These are phyloP conservation scores for Vigna reflexopilosa DNA, from an alignment of 306 rosid genomes.

Conservation along the genomic window DNA sequence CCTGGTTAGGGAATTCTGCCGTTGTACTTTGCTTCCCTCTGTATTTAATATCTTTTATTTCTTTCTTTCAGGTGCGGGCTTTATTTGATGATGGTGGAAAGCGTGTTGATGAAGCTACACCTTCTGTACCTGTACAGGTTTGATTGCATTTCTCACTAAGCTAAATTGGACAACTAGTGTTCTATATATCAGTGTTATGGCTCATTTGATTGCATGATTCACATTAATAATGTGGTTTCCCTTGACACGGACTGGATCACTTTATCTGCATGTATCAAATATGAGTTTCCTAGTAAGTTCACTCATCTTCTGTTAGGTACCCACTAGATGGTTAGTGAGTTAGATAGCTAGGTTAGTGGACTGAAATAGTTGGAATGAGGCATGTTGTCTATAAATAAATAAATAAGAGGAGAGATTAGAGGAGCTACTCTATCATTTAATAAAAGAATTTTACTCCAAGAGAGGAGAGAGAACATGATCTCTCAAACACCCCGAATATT, in stretches of 20 bases:
- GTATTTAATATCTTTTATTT: slow-evolving; percentile 34
- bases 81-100: slow-evolving; percentile 91
- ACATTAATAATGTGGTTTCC: background rate
- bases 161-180: slow-evolving; percentile 15
- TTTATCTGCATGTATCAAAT: background rate
- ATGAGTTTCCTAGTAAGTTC: slow-evolving; percentile 19
- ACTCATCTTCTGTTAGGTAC: slow-evolving; percentile 14
- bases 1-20: slow-evolving; percentile 10
- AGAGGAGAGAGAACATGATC: slow-evolving; percentile 3
- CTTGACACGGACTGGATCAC: slow-evolving; percentile 2
- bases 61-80: slow-evolving; percentile 78
- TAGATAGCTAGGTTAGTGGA: background rate
- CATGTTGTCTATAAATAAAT: background rate
- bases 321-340: background rate
- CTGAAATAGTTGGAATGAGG: slow-evolving; percentile 6
- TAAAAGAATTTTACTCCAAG: background rate
- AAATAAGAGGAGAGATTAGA: background rate
- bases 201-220: slow-evolving; percentile 22
- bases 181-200: slow-evolving; percentile 1
- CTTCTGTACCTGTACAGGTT: slow-evolving; percentile 96
- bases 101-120: slow-evolving; percentile 84
- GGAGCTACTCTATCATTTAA: background rate
- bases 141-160: slow-evolving; percentile 11
- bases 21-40: slow-evolving; percentile 18
- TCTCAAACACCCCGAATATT: background rate